phyloP scores from a whole-genome alignment of 2,329 filamentous ascomycete genomes.

The Fusarium sublunatum region DNA sequence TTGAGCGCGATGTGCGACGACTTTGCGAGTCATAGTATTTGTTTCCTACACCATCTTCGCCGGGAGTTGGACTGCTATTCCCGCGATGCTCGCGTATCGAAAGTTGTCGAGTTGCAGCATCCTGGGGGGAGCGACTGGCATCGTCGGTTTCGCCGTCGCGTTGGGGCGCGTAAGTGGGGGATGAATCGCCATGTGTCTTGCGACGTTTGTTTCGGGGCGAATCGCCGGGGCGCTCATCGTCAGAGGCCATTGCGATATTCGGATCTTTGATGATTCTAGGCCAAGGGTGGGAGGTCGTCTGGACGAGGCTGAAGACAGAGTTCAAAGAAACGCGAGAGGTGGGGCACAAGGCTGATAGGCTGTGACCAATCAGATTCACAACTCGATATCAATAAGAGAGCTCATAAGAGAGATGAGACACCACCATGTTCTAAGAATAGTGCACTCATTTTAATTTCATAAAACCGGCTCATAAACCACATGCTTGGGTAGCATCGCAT shows the following conservation, averaged over 20 bases:
- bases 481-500: constrained; percentile 8
- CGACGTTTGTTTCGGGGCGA: constrained; percentile 50
- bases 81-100: constrained; percentile 36
- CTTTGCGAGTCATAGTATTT: constrained; percentile 46
- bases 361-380: constrained; percentile 22
- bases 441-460: constrained; percentile 4
- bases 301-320: constrained; percentile 37
- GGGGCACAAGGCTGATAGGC: constrained; percentile 34
- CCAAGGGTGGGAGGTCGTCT: constrained; percentile 27
- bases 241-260: constrained; percentile 46
- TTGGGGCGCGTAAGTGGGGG: constrained; percentile 43
- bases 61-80: constrained; percentile 42
- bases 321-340: constrained; percentile 21
- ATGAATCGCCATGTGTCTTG: constrained; percentile 48
- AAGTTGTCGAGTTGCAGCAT: constrained; percentile 27
- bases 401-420: constrained; percentile 12
- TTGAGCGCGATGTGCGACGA: constrained; percentile 48
- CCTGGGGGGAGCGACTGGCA: constrained; percentile 11
- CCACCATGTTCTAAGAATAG: constrained; percentile 21
- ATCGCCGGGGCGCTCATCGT: constrained; percentile 41
- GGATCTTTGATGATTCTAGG: constrained; percentile 22
- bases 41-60: constrained; percentile 37
- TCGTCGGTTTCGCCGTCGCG: constrained; percentile 33
- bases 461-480: constrained; percentile 7
- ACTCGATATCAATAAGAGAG: neutral